Evolutionary conservation across 2,329 filamentous ascomycete genomes (phyloP).

Genomic region (Periconia sp.): DNA sequence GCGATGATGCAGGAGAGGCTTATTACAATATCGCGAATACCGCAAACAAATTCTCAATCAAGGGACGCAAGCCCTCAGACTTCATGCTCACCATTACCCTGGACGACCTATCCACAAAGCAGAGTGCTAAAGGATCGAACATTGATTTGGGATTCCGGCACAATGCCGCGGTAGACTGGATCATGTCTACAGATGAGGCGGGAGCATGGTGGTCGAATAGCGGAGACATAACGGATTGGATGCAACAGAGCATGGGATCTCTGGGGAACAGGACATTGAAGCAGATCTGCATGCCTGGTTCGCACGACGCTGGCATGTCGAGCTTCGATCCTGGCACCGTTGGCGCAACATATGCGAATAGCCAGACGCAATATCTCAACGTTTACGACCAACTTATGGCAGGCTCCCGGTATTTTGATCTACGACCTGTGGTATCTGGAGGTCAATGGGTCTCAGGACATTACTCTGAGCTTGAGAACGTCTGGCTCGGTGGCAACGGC

Average conservation of each 20-base stretch:
- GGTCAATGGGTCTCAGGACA: conserved; percentile 53
- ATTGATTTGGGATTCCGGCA: conserved; percentile 45
- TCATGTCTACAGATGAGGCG: conserved; percentile 43
- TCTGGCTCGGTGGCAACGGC: conserved; percentile 55
- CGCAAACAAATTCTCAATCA: conserved; percentile 36
- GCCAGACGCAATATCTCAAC: conserved; percentile 54
- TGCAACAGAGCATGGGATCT: conserved; percentile 47
- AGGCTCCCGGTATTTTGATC: conserved; percentile 57
- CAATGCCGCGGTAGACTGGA: conserved; percentile 44
- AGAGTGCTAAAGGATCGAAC: conserved; percentile 37
- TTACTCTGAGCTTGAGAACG: conserved; percentile 44
- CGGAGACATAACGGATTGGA: conserved; percentile 46
- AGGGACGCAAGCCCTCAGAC: conserved; percentile 36
- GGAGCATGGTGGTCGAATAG: conserved; percentile 45
- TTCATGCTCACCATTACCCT: conserved; percentile 39
- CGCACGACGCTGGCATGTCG: conserved; percentile 59
- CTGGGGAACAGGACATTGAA: conserved; percentile 50
- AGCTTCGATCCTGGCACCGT: conserved; percentile 47
- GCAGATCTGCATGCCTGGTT: conserved; percentile 56
- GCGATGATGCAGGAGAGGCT: conserved; percentile 44
- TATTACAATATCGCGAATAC: conserved; percentile 41
- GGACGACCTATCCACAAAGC: conserved; percentile 36
- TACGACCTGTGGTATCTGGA: conserved; percentile 50
- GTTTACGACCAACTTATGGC: conserved; percentile 54
- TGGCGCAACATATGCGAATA: conserved; percentile 50